A percentile compares a stretch with the other conserved stretches of the same genome.
Evolutionary conservation across 129 eudicot genomes (phyloP).

Genomic region (Centrapalus pauciflorus): DNA sequence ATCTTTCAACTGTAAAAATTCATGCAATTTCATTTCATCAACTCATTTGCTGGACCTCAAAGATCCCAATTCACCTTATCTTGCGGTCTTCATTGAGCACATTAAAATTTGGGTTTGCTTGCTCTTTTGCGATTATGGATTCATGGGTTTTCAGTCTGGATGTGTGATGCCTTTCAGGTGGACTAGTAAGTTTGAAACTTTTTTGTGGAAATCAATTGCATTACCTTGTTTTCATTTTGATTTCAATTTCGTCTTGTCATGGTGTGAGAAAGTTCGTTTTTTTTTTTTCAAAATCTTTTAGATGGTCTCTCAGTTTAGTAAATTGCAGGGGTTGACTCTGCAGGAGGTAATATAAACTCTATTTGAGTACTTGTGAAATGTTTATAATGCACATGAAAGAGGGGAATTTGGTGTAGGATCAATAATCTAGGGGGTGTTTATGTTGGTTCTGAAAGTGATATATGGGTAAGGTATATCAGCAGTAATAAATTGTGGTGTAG

Average conservation of each 20-base stretch:
- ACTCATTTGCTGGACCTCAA: not conserved
- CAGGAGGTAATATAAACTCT: not conserved
- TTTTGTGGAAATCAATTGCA: not conserved
- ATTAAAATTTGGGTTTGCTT: not conserved
- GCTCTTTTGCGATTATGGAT: not conserved
- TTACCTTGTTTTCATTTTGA: not conserved
- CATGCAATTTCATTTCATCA: not conserved
- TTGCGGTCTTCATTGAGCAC: not conserved
- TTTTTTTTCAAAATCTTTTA: too few relatives aligned
- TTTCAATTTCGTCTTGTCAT: not conserved
- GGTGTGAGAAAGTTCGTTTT: not conserved
- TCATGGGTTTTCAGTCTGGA: not conserved
- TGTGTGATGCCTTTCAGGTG: slow-evolving; percentile 6
- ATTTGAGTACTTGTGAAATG: not conserved
- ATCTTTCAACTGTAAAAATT: not conserved
- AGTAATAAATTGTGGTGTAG: too few relatives aligned
- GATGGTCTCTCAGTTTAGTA: not conserved
- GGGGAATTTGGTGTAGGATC: not conserved
- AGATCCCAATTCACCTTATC: slow-evolving; percentile 9
- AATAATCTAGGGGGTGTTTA: not conserved
- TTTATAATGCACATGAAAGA: not conserved
- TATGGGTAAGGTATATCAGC: too few relatives aligned
- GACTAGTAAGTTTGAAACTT: slow-evolving; percentile 6
- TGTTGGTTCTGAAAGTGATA: not conserved
- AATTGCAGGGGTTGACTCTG: not conserved